phyloP scores from a whole-genome alignment of 257 asterid genomes.

The Verbascum thapsus region DNA sequence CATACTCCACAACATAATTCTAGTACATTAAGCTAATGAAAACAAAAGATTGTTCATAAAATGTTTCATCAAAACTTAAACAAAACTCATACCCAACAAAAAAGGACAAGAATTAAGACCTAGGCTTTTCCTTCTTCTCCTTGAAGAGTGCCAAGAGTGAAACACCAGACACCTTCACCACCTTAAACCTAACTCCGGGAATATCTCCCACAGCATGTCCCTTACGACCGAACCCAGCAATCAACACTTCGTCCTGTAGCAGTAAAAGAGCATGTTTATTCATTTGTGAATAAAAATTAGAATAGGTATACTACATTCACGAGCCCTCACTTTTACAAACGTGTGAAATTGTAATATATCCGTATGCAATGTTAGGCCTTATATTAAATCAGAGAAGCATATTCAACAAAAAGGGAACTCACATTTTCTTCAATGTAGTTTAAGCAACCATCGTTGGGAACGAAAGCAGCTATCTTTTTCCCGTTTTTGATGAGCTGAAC shows the following conservation, averaged over 20 bases:
- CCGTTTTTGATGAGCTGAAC: conserved; percentile 85
- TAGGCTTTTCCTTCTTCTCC: conserved; percentile 77
- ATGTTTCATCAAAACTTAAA: conserved; percentile 17
- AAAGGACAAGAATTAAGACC: conserved; percentile 41
- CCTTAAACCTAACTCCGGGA: conserved; percentile 84
- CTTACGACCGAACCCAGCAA: conserved; percentile 86
- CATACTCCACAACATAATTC: conserved; percentile 22
- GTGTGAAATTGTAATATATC: too few species aligned
- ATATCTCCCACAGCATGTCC: conserved; percentile 91
- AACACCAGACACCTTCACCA: conserved; percentile 86
- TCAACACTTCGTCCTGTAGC: conserved; percentile 75
- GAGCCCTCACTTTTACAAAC: too few species aligned
- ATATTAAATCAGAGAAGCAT: too few species aligned
- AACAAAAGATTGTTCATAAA: conserved; percentile 25
- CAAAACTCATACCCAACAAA: not conserved
- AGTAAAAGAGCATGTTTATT: not conserved
- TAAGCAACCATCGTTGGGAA: conserved; percentile 81
- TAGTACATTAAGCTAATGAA: conserved; percentile 29
- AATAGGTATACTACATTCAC: too few species aligned
- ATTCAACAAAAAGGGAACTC: conserved; percentile 18
- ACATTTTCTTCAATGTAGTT: conserved; percentile 85
- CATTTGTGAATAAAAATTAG: not conserved
- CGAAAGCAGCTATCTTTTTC: conserved; percentile 82
- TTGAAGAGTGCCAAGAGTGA: conserved; percentile 72
- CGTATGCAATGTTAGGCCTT: too few species aligned